A percentile compares a stretch with the other conserved stretches of the same genome.
Conservation (phyloP, 208 protist genomes). For the Trypanosoma avium region DNA sequence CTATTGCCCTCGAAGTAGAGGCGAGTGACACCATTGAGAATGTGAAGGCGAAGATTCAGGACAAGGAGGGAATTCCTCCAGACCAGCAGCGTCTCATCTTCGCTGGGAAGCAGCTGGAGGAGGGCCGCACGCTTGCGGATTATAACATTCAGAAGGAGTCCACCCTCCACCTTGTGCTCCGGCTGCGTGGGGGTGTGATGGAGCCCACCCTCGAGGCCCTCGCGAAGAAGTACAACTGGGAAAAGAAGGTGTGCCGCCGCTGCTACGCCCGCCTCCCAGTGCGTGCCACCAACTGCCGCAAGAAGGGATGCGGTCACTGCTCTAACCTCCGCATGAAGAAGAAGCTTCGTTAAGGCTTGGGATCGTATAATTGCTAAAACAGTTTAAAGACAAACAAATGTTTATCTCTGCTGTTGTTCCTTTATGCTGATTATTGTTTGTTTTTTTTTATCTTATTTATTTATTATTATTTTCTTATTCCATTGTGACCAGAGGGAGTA, state of each 20-base stretch:
- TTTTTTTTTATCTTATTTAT: too few species aligned
- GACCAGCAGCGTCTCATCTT: background rate
- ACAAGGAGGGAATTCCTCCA: background rate
- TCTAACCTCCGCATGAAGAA: slow-evolving; percentile 99
- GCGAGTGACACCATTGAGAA: background rate
- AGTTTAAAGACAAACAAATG: too few species aligned
- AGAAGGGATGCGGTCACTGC: slow-evolving; percentile 99
- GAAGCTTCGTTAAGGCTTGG: slow-evolving; percentile 98
- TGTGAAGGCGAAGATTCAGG: background rate
- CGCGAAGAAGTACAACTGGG: slow-evolving; percentile 98
- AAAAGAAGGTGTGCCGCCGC: slow-evolving; percentile 98
- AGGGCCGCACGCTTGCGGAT: slow-evolving; percentile 97
- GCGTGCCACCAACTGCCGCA: slow-evolving; percentile 98
- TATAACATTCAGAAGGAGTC: slow-evolving; percentile 99
- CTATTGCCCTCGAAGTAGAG: slow-evolving; percentile 96
- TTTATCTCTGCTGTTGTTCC: slow-evolving; percentile 23
- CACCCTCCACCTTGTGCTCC: slow-evolving; percentile 98
- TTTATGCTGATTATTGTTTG: too few species aligned
- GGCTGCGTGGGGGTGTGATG: slow-evolving; percentile 93
- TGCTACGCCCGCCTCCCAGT: slow-evolving; percentile 98
- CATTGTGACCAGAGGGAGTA: too few species aligned
- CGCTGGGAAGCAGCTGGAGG: slow-evolving; percentile 82
- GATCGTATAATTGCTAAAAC: too few species aligned
- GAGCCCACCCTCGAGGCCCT: slow-evolving; percentile 97
- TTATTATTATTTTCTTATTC: too few species aligned